A percentile compares a stretch with the other conserved stretches of the same genome.
These are phyloP conservation scores for Pleoardoris graminearum DNA, from an alignment of 2,329 filamentous ascomycete species.

Conservation along the genomic window DNA sequence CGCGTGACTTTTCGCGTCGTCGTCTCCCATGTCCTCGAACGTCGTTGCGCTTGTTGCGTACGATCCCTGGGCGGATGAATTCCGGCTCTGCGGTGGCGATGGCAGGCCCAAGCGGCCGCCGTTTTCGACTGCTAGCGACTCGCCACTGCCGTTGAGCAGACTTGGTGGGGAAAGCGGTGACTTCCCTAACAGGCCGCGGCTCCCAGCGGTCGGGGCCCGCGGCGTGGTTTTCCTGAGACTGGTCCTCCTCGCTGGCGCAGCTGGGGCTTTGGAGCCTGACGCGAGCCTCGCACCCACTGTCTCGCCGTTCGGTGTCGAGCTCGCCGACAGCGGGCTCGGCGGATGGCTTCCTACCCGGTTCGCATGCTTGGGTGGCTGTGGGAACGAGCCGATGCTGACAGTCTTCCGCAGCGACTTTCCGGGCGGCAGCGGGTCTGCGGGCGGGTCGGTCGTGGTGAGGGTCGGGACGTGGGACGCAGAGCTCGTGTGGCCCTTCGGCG, in stretches of 20 bases:
- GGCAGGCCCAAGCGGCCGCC: constrained; percentile 69
- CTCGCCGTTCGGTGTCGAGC: constrained; percentile 50
- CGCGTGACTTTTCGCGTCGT: constrained; percentile 56
- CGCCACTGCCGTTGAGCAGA: constrained; percentile 75
- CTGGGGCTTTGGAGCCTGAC: constrained; percentile 27
- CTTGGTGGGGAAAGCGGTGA: constrained; percentile 64
- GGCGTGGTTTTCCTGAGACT: constrained; percentile 57
- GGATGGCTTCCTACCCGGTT: constrained; percentile 64
- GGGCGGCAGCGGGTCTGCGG: constrained; percentile 30
- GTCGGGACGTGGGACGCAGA: constrained; percentile 54
- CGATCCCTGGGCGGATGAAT: constrained; percentile 88
- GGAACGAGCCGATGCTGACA: constrained; percentile 92
- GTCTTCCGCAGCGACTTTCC: constrained; percentile 79
- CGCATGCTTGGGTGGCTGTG: constrained; percentile 77
- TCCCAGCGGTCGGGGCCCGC: constrained; percentile 48
- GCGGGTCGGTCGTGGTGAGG: constrained; percentile 48
- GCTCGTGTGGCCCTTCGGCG: constrained; percentile 28
- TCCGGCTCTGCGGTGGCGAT: constrained; percentile 85
- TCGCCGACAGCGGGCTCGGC: constrained; percentile 55
- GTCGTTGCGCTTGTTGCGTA: constrained; percentile 87
- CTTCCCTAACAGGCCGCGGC: constrained; percentile 36
- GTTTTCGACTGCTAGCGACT: constrained; percentile 71
- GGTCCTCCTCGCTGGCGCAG: constrained; percentile 35
- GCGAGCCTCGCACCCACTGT: constrained; percentile 40
- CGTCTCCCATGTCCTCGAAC: constrained; percentile 76